phyloP scores from a whole-genome alignment of 2,329 filamentous ascomycete genomes.

The Pyricularia sp. region DNA sequence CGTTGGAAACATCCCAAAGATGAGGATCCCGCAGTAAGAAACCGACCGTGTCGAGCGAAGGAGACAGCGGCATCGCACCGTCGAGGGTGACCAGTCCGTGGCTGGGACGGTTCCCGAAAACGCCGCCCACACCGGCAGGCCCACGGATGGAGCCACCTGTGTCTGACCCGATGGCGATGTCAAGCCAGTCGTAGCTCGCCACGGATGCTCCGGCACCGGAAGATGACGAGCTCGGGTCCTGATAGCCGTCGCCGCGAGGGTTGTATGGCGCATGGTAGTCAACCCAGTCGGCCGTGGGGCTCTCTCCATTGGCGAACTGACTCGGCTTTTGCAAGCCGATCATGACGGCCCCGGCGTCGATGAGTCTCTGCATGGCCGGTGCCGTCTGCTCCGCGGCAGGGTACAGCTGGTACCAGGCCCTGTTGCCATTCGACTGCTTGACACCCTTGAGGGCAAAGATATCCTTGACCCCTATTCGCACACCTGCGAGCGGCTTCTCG shows the following conservation, averaged over 20 bases:
- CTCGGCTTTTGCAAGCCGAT: constrained; percentile 37
- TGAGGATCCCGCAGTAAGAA: constrained; percentile 27
- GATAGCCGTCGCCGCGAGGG: constrained; percentile 36
- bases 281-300: constrained; percentile 38
- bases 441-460: constrained; percentile 41
- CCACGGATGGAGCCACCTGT: constrained; percentile 15
- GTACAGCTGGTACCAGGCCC: constrained; percentile 49
- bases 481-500: constrained; percentile 48
- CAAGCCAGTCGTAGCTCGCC: constrained; percentile 33
- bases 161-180: constrained; percentile 32
- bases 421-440: constrained; percentile 44
- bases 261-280: constrained; percentile 33
- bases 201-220: constrained; percentile 27
- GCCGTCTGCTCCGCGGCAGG: constrained; percentile 36
- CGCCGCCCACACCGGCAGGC: constrained; percentile 20
- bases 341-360: constrained; percentile 48
- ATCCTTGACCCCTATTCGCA: constrained; percentile 54
- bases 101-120: constrained; percentile 35
- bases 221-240: constrained; percentile 35
- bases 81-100: constrained; percentile 28
- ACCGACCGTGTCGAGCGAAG: constrained; percentile 32
- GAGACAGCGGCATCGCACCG: constrained; percentile 30
- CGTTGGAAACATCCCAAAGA: constrained; percentile 22
- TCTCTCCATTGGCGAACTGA: constrained; percentile 34
- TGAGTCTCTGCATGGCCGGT: constrained; percentile 42